Percentiles rank a stretch among this genome's conserved stretches.
Conservation (phyloP, 192 early-diverging fungal genomes). For the Rhizophagus clarus region DNA sequence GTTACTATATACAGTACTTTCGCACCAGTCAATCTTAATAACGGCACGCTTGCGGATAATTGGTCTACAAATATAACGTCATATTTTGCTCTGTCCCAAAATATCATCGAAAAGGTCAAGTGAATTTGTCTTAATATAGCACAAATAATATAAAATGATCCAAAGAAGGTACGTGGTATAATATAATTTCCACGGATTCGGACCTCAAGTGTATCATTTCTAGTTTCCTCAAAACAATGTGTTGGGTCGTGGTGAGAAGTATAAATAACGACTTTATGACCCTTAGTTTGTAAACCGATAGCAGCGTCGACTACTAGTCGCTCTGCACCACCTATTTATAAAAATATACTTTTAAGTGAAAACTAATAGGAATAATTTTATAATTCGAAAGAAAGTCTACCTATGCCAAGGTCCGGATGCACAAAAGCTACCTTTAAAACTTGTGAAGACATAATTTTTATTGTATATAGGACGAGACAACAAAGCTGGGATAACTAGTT, state of each 20-base stretch:
- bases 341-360: neutral
- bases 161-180: slow-evolving; percentile 71
- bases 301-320: slow-evolving; percentile 93
- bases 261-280: slow-evolving; percentile 80
- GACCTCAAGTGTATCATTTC: slow-evolving; percentile 80
- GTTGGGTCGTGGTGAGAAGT: slow-evolving; percentile 87
- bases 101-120: slow-evolving; percentile 54
- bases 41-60: slow-evolving; percentile 81
- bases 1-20: slow-evolving; percentile 44
- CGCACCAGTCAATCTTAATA: slow-evolving; percentile 65
- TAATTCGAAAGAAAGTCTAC: slow-evolving; percentile 37
- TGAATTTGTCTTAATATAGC: slow-evolving; percentile 77
- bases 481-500: neutral
- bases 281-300: slow-evolving; percentile 72
- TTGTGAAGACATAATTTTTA: slow-evolving; percentile 12
- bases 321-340: slow-evolving; percentile 80
- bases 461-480: too few relatives aligned
- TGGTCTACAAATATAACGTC: slow-evolving; percentile 90
- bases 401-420: slow-evolving; percentile 94
- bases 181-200: slow-evolving; percentile 69
- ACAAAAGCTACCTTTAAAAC: slow-evolving; percentile 75
- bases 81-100: slow-evolving; percentile 41
- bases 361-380: neutral
- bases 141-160: slow-evolving; percentile 78
- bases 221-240: slow-evolving; percentile 93